phyloP scores from a whole-genome alignment of 176 grass and related monocot species.

The Lolium multiflorum region DNA sequence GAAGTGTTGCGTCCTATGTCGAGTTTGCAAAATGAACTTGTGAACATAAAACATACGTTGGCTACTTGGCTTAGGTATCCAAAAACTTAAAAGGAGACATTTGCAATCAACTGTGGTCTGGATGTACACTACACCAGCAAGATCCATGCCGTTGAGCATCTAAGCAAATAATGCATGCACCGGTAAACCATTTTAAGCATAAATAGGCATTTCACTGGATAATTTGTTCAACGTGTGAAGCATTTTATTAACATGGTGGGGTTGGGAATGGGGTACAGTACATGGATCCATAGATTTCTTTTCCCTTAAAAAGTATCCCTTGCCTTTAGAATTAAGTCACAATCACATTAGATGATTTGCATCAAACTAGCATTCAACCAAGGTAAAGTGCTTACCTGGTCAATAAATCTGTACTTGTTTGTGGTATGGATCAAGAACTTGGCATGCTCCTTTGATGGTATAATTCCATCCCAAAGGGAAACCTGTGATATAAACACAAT shows the following conservation, averaged over 20 bases:
- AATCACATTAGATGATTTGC: neutral
- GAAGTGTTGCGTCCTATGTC: no score
- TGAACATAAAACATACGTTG: no score
- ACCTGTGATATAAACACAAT: slow-evolving; percentile 55
- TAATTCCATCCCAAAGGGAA: slow-evolving; percentile 99
- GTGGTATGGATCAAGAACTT: slow-evolving; percentile 96
- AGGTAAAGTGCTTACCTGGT: slow-evolving; percentile 69
- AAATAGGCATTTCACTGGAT: neutral
- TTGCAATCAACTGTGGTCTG: neutral
- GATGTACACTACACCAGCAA: neutral
- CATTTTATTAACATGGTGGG: neutral
- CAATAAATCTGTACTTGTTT: slow-evolving; percentile 97
- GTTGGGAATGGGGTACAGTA: neutral
- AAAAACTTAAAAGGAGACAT: no score
- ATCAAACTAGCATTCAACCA: slow-evolving; percentile 21
- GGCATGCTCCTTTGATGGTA: slow-evolving; percentile 87
- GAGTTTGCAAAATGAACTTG: no score
- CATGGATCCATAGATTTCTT: neutral
- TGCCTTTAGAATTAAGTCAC: neutral
- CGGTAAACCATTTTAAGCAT: neutral
- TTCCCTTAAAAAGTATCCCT: neutral
- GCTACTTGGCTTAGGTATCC: no score
- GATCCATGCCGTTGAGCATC: neutral
- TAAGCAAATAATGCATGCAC: neutral
- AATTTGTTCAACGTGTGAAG: neutral